Conservation (phyloP, 768 basidiomycete genomes). For the Phylloporus rhodoxanthus region DNA sequence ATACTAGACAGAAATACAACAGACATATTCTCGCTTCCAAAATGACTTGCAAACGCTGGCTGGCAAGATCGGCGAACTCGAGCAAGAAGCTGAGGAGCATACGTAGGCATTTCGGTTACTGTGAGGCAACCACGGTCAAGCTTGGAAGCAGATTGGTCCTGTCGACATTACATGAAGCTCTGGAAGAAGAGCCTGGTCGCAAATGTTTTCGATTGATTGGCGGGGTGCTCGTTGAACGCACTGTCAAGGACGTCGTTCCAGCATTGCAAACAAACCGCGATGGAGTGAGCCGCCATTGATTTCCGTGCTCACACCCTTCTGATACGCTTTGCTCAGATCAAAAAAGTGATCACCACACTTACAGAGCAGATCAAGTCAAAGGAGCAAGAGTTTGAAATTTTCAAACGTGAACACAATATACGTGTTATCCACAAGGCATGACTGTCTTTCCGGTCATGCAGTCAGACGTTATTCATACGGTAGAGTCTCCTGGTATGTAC, state of each 20-base stretch:
- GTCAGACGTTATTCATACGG: not conserved
- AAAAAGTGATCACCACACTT: conserved; percentile 69
- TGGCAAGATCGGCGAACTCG: conserved; percentile 92
- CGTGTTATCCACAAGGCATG: conserved; percentile 44
- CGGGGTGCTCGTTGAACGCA: conserved; percentile 91
- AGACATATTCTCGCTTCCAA: conserved; percentile 74
- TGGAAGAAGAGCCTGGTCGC: conserved; percentile 78
- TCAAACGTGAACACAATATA: conserved; percentile 74
- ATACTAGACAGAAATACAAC: conserved; percentile 73
- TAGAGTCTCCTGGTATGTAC: not conserved
- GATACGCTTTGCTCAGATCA: conserved; percentile 51
- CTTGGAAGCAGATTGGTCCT: conserved; percentile 66
- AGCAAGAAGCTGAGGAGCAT: conserved; percentile 94
- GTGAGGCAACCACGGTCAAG: not conserved
- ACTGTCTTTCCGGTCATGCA: not conserved
- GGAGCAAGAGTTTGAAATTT: conserved; percentile 75
- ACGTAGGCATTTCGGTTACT: conserved; percentile 46
- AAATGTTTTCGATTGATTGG: conserved; percentile 97
- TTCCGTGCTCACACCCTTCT: not conserved
- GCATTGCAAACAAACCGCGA: conserved; percentile 84
- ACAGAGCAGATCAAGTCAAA: conserved; percentile 85
- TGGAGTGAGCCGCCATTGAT: conserved; percentile 50
- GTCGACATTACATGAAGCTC: conserved; percentile 75
- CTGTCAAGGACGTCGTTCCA: conserved; percentile 91
- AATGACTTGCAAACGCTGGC: conserved; percentile 89